phyloP scores from a whole-genome alignment of 2,329 filamentous ascomycete genomes.

The Pyrenophora teres region DNA sequence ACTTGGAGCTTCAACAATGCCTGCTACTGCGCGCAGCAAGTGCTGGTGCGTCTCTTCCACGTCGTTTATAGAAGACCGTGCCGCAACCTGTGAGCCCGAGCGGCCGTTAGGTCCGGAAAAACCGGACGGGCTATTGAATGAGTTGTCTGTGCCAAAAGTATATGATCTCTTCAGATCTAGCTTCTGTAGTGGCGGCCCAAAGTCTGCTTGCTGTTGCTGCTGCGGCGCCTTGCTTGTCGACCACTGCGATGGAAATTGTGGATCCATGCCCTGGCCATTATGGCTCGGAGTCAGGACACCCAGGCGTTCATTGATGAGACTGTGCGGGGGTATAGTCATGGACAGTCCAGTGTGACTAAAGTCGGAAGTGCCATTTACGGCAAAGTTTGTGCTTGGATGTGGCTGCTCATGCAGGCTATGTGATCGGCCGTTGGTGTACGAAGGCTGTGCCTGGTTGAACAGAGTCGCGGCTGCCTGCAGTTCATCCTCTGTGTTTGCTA shows the following conservation, averaged over 20 bases:
- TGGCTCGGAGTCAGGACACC: slow-evolving; percentile 39
- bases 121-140: slow-evolving; percentile 40
- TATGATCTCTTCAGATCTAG: slow-evolving; percentile 37
- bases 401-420: slow-evolving; percentile 30
- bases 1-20: slow-evolving; percentile 10
- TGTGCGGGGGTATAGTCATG: slow-evolving; percentile 31
- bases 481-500: slow-evolving; percentile 37
- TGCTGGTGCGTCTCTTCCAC: slow-evolving; percentile 26
- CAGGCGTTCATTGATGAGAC: slow-evolving; percentile 37
- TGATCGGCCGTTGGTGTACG: slow-evolving; percentile 26
- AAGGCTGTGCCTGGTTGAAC: slow-evolving; percentile 37
- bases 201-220: slow-evolving; percentile 25
- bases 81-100: slow-evolving; percentile 31
- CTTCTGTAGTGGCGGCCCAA: slow-evolving; percentile 21
- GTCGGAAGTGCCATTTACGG: slow-evolving; percentile 8
- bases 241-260: slow-evolving; percentile 37
- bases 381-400: slow-evolving; percentile 4
- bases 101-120: slow-evolving; percentile 30
- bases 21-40: slow-evolving; percentile 13
- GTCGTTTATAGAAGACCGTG: slow-evolving; percentile 31
- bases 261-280: slow-evolving; percentile 34
- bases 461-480: slow-evolving; percentile 41
- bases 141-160: slow-evolving; percentile 44
- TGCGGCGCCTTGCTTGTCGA: slow-evolving; percentile 23
- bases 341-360: slow-evolving; percentile 14